phyloP scores from a whole-genome alignment of 2,329 filamentous ascomycete species.

The Aaosphaeria arxii region DNA sequence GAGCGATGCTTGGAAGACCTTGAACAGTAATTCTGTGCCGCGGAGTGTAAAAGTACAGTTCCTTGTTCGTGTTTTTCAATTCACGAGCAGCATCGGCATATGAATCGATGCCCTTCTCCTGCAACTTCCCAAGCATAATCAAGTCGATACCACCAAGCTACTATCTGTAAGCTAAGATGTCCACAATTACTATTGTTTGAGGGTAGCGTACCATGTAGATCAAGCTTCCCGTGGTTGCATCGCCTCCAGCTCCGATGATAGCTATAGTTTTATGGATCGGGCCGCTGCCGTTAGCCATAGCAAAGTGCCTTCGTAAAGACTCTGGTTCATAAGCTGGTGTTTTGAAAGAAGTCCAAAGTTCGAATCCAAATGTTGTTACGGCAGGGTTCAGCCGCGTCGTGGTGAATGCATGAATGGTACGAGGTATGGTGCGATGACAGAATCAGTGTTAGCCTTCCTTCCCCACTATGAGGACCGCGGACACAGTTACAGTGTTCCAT shows the following conservation, averaged over 20 bases:
- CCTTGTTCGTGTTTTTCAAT: constrained; percentile 1
- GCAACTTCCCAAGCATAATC: constrained; percentile 1
- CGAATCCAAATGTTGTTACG: no score
- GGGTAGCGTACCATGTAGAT: background rate
- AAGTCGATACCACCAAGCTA: constrained; percentile 1
- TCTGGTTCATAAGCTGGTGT: no score
- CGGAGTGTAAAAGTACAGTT: constrained; percentile 1
- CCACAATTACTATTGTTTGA: background rate
- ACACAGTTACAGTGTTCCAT: no score
- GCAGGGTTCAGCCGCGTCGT: no score
- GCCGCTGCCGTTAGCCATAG: background rate
- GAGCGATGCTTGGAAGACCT: background rate
- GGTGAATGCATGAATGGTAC: no score
- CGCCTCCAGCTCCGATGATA: background rate
- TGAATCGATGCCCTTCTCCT: constrained; percentile 1
- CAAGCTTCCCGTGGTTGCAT: background rate
- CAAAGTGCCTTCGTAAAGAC: no score
- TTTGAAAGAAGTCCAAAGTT: no score
- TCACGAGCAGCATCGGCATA: constrained; percentile 1
- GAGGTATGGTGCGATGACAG: no score
- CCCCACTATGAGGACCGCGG: no score
- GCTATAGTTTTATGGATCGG: background rate
- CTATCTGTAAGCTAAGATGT: background rate
- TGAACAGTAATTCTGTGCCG: background rate
- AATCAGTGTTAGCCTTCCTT: no score